phyloP scores from a whole-genome alignment of 345 rosid species.

The Angophora floribunda region DNA sequence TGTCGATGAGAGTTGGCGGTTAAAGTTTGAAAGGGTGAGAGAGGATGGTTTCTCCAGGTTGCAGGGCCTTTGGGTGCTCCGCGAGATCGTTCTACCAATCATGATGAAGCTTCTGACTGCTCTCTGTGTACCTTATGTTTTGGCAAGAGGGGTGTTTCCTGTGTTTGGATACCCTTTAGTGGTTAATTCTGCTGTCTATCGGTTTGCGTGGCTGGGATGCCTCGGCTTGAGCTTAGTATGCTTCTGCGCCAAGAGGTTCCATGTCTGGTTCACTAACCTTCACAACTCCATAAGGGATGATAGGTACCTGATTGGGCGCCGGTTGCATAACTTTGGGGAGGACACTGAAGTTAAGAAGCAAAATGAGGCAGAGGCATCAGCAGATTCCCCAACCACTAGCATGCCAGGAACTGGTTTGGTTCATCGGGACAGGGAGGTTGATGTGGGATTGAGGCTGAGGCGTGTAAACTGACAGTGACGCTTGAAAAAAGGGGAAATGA shows the following conservation, averaged over 20 bases:
- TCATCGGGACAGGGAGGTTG: conserved; percentile 31
- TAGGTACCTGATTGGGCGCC: conserved; percentile 86
- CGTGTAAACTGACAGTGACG: conserved; percentile 27
- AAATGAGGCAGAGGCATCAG: conserved; percentile 7
- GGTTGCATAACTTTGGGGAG: conserved; percentile 90
- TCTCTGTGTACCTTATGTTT: conserved; percentile 84
- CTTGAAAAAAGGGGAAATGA: not conserved
- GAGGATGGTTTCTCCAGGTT: conserved; percentile 94
- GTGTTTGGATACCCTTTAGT: conserved; percentile 86
- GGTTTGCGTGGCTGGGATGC: conserved; percentile 97
- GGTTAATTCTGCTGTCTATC: conserved; percentile 90
- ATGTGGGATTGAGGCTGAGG: conserved; percentile 54
- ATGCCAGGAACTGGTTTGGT: conserved; percentile 14
- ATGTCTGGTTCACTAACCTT: conserved; percentile 94
- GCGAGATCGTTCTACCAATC: conserved; percentile 84
- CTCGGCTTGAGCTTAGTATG: conserved; percentile 61
- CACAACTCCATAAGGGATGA: conserved; percentile 98
- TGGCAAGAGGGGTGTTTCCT: conserved; percentile 91
- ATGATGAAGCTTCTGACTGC: conserved; percentile 94
- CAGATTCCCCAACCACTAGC: conserved; percentile 9
- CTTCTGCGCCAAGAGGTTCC: conserved; percentile 85
- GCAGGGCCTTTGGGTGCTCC: conserved; percentile 88
- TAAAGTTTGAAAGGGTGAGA: conserved; percentile 88
- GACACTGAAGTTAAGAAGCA: conserved; percentile 20
- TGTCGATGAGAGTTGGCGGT: conserved; percentile 87